Conservation (phyloP, 495 filamentous ascomycete genomes). For the Neurospora terricola region DNA sequence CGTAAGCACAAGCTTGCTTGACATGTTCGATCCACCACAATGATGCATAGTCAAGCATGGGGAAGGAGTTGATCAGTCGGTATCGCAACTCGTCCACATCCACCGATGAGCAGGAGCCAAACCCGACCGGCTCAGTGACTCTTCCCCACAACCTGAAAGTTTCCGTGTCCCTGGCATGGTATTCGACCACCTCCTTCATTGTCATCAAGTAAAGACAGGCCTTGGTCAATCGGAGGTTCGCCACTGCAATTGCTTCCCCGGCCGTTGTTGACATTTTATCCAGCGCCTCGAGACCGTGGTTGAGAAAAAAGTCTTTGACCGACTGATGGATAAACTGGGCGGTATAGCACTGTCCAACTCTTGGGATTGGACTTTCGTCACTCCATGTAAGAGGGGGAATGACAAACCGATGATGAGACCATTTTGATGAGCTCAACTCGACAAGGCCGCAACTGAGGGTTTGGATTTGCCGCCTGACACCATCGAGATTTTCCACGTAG, state of each 20-base stretch:
- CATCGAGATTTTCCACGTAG: constrained; percentile 4
- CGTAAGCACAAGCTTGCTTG: background rate
- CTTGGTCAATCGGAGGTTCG: constrained; percentile 11
- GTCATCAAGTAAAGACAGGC: constrained; percentile 14
- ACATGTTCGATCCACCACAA: background rate
- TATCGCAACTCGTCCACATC: background rate
- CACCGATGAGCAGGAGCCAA: no score
- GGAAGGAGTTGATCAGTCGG: background rate
- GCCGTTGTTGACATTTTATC: background rate
- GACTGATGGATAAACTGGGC: constrained; percentile 34
- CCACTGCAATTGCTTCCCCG: constrained; percentile 7
- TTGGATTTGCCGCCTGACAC: constrained; percentile 20
- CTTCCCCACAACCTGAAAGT: no score
- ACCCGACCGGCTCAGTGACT: no score
- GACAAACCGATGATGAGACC: background rate
- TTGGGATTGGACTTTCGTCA: background rate
- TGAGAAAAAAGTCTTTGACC: constrained; percentile 29
- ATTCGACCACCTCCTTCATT: constrained; percentile 7
- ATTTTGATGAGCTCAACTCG: constrained; percentile 11
- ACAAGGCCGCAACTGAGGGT: constrained; percentile 26
- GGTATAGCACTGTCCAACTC: background rate
- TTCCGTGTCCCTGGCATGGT: background rate
- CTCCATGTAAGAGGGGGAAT: background rate
- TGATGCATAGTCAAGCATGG: background rate
- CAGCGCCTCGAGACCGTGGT: constrained; percentile 12